These are phyloP conservation scores for Microthlaspi erraticum DNA, from an alignment of 345 rosid genomes.

Conservation along the genomic window DNA sequence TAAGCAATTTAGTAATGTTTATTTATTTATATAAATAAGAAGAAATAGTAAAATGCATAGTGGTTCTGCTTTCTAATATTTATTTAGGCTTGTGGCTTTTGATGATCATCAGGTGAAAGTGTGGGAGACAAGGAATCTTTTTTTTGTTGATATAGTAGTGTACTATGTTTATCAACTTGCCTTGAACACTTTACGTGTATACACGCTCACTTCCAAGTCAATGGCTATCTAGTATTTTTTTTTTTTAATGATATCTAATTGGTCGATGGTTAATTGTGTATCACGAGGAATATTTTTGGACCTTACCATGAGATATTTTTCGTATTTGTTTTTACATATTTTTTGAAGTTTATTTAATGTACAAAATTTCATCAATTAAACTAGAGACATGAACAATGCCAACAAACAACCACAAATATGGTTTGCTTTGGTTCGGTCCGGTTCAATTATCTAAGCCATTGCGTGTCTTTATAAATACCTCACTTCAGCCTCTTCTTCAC, in stretches of 20 bases:
- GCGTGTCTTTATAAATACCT: conserved; percentile 36
- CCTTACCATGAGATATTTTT: no score
- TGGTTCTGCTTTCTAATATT: conserved; percentile 24
- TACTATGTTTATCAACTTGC: conserved; percentile 47
- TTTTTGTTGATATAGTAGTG: conserved; percentile 36
- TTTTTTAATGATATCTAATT: conserved; percentile 6
- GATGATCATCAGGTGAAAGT: conserved; percentile 47
- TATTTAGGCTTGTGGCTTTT: conserved; percentile 32
- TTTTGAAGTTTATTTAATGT: no score
- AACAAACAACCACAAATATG: background rate
- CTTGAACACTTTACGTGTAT: conserved; percentile 35
- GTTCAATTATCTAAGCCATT: conserved; percentile 1
- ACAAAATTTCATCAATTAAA: no score
- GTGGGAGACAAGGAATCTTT: conserved; percentile 41
- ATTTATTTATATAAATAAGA: conserved; percentile 8
- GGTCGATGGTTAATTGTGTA: conserved; percentile 11
- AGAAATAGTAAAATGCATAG: conserved; percentile 12
- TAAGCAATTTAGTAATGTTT: background rate
- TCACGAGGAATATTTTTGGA: no score
- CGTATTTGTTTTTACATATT: no score
- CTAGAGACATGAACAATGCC: conserved; percentile 4
- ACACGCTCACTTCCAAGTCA: conserved; percentile 39
- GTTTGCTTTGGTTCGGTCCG: background rate
- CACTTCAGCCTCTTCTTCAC: conserved; percentile 25
- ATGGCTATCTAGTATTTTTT: no score